Base-by-base conservation (phyloP, 495 filamentous ascomycete species). In the Neurospora tetrasperma region DNA sequence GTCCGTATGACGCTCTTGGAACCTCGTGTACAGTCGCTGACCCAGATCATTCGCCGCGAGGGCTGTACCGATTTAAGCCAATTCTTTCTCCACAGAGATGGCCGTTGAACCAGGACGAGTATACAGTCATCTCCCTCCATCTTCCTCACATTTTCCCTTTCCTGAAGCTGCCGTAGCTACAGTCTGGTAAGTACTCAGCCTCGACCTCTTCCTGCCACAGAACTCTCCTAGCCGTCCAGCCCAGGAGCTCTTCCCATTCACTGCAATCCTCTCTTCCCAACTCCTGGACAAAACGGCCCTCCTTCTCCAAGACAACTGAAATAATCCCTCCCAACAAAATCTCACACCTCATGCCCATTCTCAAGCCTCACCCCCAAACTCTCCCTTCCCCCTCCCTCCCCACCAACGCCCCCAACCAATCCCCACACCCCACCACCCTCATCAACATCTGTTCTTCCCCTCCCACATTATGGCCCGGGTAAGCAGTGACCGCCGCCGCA, bases 401-500 rank as follows among this genome's bases (percentile, higher is more conserved):
- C 35, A 85, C 71, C 48, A 86, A 72, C 35, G 77, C 76, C 27
- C 85, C 84, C 42, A 86, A 76, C 82, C 82, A 86, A 73, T 86
- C 83, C 20, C 84, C 85, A 46, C 80, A 84, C 27, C 79, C 82
- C 71, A 71, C 72, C 27, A 86, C 70, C 69, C 77, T 78, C 54
- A 86, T 72, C 7, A 79, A 75, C 70, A 71, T 71, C 18, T 79
- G 75, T n/a, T 72, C 73, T 23, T 79, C 76, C n/a, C 75, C 76
- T 20, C 80, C 80, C 39, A 86, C 85, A 73, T 23, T 83, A 82
- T 88, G 89, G 41, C 90, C 90, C 69, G 88, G 88, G 74, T 92
- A 81, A 12, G 91, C 92, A 5, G 89, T 89, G 6, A 92, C 83
- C 16, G 95, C 89, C 6, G 86, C 90, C 7, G 82, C 81, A 70